Conservation (phyloP, 768 basidiomycete genomes). For the Mrakia gelida region DNA sequence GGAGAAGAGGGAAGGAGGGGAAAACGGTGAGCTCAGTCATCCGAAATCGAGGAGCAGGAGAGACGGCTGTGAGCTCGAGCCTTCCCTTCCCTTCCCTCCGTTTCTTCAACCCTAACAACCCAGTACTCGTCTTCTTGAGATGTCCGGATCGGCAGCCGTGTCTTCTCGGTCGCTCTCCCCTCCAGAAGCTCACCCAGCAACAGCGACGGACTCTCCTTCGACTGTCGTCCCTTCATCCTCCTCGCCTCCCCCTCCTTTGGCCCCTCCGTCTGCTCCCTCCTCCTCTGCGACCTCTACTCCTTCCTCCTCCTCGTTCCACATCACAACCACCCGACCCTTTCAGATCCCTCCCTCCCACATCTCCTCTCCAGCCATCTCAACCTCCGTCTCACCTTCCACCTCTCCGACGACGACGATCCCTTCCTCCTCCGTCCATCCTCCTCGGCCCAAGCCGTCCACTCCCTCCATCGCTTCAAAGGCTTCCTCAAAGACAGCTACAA, state of each 20-base stretch:
- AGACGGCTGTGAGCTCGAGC: background rate
- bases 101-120: background rate
- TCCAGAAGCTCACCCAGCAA: background rate
- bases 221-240: background rate
- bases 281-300: background rate
- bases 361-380: background rate
- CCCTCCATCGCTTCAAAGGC: slow-evolving; percentile 2
- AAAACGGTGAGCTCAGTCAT: background rate
- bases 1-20: background rate
- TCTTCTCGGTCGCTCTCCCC: background rate
- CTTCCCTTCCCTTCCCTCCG: background rate
- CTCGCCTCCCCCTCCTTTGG: background rate
- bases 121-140: background rate
- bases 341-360: background rate
- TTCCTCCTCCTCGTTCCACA: background rate
- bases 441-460: slow-evolving; percentile 1
- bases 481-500: background rate
- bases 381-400: background rate
- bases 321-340: background rate
- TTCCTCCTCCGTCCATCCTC: background rate
- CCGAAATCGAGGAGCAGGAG: too few relatives aligned
- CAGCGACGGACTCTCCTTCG: background rate
- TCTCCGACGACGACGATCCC: background rate
- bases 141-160: background rate
- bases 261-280: background rate